These are phyloP conservation scores for Pseudopithomyces chartarum DNA, from an alignment of 2,329 filamentous ascomycete species.

Conservation along the genomic window DNA sequence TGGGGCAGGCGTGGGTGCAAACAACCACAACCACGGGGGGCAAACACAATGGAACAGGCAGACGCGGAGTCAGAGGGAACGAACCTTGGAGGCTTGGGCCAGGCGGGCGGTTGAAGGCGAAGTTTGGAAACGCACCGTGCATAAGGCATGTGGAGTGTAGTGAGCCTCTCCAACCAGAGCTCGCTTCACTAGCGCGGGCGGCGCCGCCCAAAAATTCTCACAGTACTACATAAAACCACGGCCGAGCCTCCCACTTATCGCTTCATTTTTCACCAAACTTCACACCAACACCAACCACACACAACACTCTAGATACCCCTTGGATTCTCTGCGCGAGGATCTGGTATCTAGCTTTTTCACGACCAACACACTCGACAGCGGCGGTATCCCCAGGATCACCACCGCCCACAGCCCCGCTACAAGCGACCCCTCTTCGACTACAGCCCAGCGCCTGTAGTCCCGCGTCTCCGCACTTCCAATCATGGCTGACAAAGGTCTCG, in stretches of 20 bases:
- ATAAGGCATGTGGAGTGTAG: conserved; percentile 1
- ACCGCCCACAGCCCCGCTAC: conserved; percentile 47
- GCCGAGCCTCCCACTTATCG: conserved; percentile 22
- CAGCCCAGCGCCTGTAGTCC: conserved; percentile 72
- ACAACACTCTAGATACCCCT: conserved; percentile 47
- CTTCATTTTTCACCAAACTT: conserved; percentile 23
- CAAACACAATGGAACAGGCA: conserved; percentile 10
- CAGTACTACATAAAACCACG: conserved; percentile 16
- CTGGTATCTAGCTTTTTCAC: conserved; percentile 52
- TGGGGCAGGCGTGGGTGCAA: too few species aligned
- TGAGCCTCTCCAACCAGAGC: conserved; percentile 8
- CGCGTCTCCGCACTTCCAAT: conserved; percentile 69
- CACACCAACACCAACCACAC: conserved; percentile 24
- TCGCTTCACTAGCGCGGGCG: conserved; percentile 4
- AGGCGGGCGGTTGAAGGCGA: conserved; percentile 18
- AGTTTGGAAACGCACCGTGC: conserved; percentile 4
- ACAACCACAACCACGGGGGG: conserved; percentile 2
- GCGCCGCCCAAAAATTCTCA: conserved; percentile 17
- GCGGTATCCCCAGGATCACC: conserved; percentile 50
- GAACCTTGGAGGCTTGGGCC: too few species aligned
- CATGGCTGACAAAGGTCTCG: conserved; percentile 99
- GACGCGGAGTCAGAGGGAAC: conserved; percentile 17
- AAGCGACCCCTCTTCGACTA: conserved; percentile 41
- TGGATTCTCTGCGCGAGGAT: conserved; percentile 53
- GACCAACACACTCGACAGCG: conserved; percentile 33